Percentiles rank a stretch among this genome's conserved stretches.
These are phyloP conservation scores for Cladorrhinum samala DNA, from an alignment of 495 filamentous ascomycete genomes.

Conservation along the genomic window DNA sequence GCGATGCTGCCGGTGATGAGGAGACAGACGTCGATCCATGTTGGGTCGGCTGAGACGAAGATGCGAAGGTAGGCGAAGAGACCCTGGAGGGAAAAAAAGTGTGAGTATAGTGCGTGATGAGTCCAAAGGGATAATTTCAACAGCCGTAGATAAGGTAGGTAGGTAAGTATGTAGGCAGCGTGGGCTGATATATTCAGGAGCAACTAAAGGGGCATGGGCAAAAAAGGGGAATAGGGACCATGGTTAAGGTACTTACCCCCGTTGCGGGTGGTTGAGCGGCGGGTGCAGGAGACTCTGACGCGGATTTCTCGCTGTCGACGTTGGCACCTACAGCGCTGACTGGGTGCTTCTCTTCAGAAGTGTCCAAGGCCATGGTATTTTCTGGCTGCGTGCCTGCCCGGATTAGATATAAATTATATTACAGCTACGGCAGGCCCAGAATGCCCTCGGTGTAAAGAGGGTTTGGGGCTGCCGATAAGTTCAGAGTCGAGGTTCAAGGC, in stretches of 20 bases:
- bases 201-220: background rate
- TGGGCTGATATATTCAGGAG: too few species aligned
- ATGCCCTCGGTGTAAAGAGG: background rate
- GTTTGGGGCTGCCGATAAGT: background rate
- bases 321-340: background rate
- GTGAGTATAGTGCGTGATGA: background rate
- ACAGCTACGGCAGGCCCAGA: background rate
- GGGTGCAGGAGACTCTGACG: background rate
- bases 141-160: too few species aligned
- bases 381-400: background rate
- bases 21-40: slow-evolving; percentile 40
- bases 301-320: background rate
- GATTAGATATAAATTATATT: background rate
- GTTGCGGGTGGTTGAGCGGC: background rate
- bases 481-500: background rate
- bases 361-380: background rate
- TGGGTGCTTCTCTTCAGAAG: slow-evolving; percentile 6
- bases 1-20: slow-evolving; percentile 47
- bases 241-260: background rate
- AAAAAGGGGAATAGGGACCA: background rate
- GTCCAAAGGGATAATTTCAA: background rate
- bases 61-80: slow-evolving; percentile 12
- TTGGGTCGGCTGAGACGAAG: slow-evolving; percentile 30
- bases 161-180: too few species aligned
- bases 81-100: background rate